phyloP scores from a whole-genome alignment of 2,329 filamentous ascomycete species.

The Fusarium zealandicum region DNA sequence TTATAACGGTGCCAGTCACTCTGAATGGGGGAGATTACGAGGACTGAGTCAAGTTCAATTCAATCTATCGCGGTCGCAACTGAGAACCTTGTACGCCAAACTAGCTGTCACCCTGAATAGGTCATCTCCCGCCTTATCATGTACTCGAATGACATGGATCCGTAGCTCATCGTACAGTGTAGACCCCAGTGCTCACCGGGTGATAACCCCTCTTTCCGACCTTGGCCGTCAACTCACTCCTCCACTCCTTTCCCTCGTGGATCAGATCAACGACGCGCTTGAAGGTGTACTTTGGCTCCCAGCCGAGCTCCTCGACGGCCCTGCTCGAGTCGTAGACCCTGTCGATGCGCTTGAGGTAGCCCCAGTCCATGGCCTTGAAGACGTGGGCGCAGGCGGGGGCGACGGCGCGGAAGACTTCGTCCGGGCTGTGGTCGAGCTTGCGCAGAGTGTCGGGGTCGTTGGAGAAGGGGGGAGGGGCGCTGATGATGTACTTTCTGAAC shows the following conservation, averaged over 20 bases:
- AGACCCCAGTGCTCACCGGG: constrained; percentile 51
- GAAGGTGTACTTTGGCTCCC: constrained; percentile 54
- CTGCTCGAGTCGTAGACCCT: constrained; percentile 55
- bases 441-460: constrained; percentile 43
- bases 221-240: constrained; percentile 48
- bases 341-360: constrained; percentile 49
- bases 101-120: no score
- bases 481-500: constrained; percentile 54
- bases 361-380: constrained; percentile 48
- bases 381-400: constrained; percentile 42
- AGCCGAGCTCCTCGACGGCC: constrained; percentile 52
- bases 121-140: no score
- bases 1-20: no score
- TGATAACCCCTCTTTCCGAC: constrained; percentile 57
- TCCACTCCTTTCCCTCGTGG: constrained; percentile 46
- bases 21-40: no score
- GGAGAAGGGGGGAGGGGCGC: constrained; percentile 51
- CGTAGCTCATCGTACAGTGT: constrained; percentile 46
- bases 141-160: no score
- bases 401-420: constrained; percentile 39
- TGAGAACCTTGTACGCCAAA: no score
- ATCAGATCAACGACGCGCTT: constrained; percentile 46
- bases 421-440: constrained; percentile 46
- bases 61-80: no score
- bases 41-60: no score